phyloP scores from a whole-genome alignment of 1,284 basidiomycete species.

The Rhodotorula sp. region DNA sequence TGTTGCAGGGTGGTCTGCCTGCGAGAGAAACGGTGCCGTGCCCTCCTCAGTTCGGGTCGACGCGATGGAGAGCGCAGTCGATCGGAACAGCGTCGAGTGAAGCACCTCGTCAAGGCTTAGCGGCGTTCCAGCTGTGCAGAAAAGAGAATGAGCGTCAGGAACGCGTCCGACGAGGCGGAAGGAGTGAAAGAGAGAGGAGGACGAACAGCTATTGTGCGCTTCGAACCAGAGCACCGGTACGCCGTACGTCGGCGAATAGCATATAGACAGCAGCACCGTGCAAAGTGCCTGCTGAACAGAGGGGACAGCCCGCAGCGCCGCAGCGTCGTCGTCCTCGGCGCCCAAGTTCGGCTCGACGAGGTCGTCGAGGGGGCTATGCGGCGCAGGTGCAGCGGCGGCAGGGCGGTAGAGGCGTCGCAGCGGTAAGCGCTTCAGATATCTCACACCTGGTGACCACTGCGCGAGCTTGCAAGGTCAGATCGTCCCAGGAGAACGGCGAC shows the following conservation, averaged over 20 bases:
- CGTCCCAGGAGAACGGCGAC: too few relatives aligned
- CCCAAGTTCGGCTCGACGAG: neutral
- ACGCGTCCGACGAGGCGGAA: neutral
- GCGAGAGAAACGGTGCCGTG: constrained; percentile 68
- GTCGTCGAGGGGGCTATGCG: neutral
- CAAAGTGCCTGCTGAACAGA: neutral
- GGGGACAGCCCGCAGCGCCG: neutral
- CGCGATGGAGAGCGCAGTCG: neutral
- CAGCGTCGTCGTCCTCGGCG: constrained; percentile 5
- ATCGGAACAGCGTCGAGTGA: constrained; percentile 62
- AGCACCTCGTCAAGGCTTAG: constrained; percentile 62
- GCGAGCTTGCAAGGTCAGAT: neutral
- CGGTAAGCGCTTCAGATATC: neutral
- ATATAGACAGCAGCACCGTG: constrained; percentile 61
- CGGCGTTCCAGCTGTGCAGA: constrained; percentile 63
- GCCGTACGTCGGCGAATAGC: constrained; percentile 69
- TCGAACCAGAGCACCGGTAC: constrained; percentile 79
- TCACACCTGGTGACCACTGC: constrained; percentile 13
- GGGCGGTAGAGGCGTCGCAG: neutral
- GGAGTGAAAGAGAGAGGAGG: constrained; percentile 2
- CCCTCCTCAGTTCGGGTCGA: neutral
- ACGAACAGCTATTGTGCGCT: constrained; percentile 54
- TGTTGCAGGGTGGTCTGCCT: constrained; percentile 75
- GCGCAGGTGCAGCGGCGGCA: neutral
- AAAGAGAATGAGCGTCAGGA: neutral